A percentile compares a stretch with the other conserved stretches of the same genome.
Conservation (phyloP, 345 rosid genomes). For the Mercurialis annua region DNA sequence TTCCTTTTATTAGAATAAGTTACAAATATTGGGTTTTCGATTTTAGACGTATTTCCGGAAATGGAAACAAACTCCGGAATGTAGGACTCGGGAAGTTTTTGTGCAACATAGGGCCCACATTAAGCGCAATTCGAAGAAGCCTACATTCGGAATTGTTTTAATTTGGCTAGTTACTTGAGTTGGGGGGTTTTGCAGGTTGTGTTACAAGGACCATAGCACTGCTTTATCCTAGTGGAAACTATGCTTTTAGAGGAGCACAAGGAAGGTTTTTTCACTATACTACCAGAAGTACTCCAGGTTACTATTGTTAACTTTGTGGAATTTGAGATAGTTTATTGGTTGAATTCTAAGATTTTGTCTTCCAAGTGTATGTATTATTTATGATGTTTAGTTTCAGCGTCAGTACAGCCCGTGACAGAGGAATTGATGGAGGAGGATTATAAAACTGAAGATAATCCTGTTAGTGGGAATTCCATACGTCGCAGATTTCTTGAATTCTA, state of each 20-base stretch:
- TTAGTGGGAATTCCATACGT: conserved; percentile 82
- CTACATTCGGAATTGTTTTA: background rate
- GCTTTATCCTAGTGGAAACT: conserved; percentile 28
- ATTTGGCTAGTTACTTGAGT: conserved; percentile 1
- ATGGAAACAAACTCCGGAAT: too few species aligned
- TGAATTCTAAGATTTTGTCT: conserved; percentile 17
- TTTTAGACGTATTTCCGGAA: too few species aligned
- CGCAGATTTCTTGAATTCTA: conserved; percentile 75
- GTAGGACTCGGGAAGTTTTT: too few species aligned
- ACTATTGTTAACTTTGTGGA: conserved; percentile 23
- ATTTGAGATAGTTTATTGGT: background rate
- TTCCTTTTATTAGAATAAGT: too few species aligned
- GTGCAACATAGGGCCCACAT: too few species aligned
- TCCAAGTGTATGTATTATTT: conserved; percentile 19
- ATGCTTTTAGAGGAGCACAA: conserved; percentile 20
- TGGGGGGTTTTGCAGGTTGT: conserved; percentile 42
- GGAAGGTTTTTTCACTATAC: conserved; percentile 20
- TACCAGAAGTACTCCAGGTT: conserved; percentile 54
- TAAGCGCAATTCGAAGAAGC: too few species aligned
- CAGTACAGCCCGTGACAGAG: conserved; percentile 58
- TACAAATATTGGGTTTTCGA: too few species aligned
- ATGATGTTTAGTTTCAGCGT: conserved; percentile 50
- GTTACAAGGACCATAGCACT: conserved; percentile 30
- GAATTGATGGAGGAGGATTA: conserved; percentile 47
- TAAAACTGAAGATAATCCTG: conserved; percentile 35